Evolutionary conservation across 78 protist genomes (phyloP).

Genomic region (Bigelowiella natans): DNA sequence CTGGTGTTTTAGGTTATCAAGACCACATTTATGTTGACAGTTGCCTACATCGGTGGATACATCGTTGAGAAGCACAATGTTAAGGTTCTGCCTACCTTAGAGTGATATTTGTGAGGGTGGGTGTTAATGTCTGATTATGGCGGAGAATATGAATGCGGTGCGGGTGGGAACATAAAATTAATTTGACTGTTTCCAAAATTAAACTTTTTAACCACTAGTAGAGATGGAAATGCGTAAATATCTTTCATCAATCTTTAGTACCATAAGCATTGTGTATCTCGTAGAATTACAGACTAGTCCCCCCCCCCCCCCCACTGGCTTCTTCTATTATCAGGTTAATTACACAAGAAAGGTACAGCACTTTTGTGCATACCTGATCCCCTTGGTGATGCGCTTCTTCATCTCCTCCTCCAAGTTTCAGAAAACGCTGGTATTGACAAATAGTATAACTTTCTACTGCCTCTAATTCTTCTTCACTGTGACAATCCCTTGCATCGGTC

Average conservation of each 20-base stretch:
- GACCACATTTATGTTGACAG: neutral
- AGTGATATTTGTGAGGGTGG: no score
- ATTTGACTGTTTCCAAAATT: no score
- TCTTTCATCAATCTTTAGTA: no score
- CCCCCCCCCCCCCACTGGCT: no score
- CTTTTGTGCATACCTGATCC: neutral
- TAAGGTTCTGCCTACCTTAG: neutral
- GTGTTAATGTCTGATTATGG: no score
- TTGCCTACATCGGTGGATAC: neutral
- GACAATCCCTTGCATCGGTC: neutral
- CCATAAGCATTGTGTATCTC: neutral
- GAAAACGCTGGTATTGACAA: neutral
- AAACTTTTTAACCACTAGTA: no score
- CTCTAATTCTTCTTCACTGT: neutral
- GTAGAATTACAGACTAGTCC: neutral
- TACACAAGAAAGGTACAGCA: slow-evolving; percentile 3
- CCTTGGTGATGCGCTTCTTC: neutral
- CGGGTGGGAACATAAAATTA: no score
- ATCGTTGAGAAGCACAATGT: neutral
- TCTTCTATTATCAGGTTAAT: no score
- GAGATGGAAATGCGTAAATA: no score
- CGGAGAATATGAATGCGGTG: no score
- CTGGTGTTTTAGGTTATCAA: no score
- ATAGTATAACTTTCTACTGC: neutral
- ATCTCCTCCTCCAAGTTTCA: neutral